Evolutionary conservation across 768 basidiomycete genomes (phyloP), one percentile per base, ranked within the genome.

Genomic region (Crepidotus variabilis): DNA sequence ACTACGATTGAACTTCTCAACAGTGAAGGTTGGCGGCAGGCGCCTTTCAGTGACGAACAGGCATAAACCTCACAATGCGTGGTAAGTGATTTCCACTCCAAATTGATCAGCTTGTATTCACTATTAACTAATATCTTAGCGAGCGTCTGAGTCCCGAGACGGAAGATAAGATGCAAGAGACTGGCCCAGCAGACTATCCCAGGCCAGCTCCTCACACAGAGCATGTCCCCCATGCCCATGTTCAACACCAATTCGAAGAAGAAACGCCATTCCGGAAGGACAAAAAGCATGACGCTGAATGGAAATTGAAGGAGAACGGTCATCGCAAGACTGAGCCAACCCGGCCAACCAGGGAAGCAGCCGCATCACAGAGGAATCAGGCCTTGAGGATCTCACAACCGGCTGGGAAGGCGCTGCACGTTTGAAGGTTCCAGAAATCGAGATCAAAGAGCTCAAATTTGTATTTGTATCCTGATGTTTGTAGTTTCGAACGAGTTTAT

Each of bases 381-480:
- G 79, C 75, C 16, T 81, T 78, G 24, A 72, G 85, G 55, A 86
- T 87, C 56, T 76, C 73, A 2, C 85, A 87, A 63, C 85, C 85
- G 45, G 78, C 74, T 49, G 81, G 81, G 59, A 65, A 63, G 36
- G 56, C 36, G 6, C 58, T 68, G 16, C 61, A 60, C 43, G 54
- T 65, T 54, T 67, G 54, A 65, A 14, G 28, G 22, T 35, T 34
- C 51, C 18, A 5, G 45, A 34, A 20, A 9, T 28, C 23, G 7
- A 16, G 8, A 8, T 28, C 28, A 28, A 28, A 28, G 28, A 28
- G 4, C 28, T 8, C 28, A 28, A 28, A 28, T 5, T 53, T 54
- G 34, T 35, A 34, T 23, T 23, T 20, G 32, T 50, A 51, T n/a
- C 39, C 32, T 48, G 18, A 24, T 1, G 28, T 28, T 4, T 28